phyloP scores from a whole-genome alignment of 2,329 filamentous ascomycete genomes.

The Zymoseptoria pseudotritici region DNA sequence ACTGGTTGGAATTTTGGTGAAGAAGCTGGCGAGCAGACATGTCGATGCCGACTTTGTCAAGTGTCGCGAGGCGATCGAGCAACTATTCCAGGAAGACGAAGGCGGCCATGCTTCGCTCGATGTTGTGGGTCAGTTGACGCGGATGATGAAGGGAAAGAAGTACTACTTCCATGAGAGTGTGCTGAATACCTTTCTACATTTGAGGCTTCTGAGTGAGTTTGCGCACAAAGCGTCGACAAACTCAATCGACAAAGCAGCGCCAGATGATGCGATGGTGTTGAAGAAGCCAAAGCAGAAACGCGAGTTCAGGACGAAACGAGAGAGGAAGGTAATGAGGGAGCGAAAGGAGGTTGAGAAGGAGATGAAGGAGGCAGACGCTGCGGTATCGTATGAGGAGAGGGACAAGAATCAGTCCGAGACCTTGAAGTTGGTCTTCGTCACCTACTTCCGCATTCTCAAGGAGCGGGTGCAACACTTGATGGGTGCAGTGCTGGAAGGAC shows the following conservation, averaged over 20 bases:
- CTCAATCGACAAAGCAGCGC: conserved; percentile 55
- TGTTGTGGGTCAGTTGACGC: conserved; percentile 73
- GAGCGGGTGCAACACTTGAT: conserved; percentile 72
- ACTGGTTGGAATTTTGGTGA: conserved; percentile 76
- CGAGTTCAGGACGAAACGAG: conserved; percentile 81
- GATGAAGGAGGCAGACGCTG: conserved; percentile 83
- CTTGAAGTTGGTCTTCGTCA: conserved; percentile 88
- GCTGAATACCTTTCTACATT: conserved; percentile 81
- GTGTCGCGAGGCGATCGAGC: conserved; percentile 70
- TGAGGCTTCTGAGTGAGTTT: conserved; percentile 83
- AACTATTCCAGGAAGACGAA: conserved; percentile 76
- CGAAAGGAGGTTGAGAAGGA: conserved; percentile 85
- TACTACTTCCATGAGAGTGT: conserved; percentile 79
- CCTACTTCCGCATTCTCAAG: conserved; percentile 92
- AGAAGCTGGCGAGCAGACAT: conserved; percentile 66
- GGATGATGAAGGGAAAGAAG: conserved; percentile 88
- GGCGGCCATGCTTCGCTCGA: conserved; percentile 85
- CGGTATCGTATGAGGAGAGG: conserved; percentile 84
- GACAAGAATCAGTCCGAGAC: conserved; percentile 94
- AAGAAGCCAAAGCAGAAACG: conserved; percentile 65
- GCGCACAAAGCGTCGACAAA: conserved; percentile 74
- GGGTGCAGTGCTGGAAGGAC: conserved; percentile 91
- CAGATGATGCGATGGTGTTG: conserved; percentile 37
- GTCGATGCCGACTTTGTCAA: conserved; percentile 69
- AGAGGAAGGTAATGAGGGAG: conserved; percentile 76